These are phyloP conservation scores for Xylaria sp. DNA, from an alignment of 2,329 filamentous ascomycete species.

Conservation along the genomic window DNA sequence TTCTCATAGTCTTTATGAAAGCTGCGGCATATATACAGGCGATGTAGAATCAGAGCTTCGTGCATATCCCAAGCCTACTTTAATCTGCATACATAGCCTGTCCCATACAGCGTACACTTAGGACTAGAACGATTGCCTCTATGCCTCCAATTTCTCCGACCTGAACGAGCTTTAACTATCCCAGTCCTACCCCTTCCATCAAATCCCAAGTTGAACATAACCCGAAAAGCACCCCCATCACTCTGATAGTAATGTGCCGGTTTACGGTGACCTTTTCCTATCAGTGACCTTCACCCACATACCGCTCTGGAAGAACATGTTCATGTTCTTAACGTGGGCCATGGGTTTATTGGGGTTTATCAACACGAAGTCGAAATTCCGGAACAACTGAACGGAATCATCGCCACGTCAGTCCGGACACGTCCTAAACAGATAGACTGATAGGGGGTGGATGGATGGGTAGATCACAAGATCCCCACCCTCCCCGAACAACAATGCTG, in stretches of 20 bases:
- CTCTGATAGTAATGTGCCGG: background rate
- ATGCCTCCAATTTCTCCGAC: background rate
- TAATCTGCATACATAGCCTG: background rate
- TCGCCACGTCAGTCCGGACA: background rate
- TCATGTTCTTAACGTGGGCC: constrained; percentile 12
- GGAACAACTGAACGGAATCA: constrained; percentile 16
- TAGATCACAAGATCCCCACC: background rate
- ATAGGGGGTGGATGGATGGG: no score
- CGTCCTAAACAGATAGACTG: no score
- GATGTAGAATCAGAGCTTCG: background rate
- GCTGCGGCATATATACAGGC: background rate
- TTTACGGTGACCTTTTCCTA: background rate
- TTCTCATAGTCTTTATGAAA: background rate
- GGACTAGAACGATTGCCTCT: background rate
- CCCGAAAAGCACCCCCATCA: background rate
- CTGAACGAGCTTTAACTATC: background rate
- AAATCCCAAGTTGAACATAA: background rate
- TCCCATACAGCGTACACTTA: background rate
- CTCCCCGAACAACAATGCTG: background rate
- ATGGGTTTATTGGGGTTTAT: constrained; percentile 20
- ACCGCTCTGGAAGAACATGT: constrained; percentile 21
- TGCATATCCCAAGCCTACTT: background rate
- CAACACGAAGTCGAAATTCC: constrained; percentile 29
- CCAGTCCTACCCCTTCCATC: background rate
- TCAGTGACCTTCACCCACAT: constrained; percentile 28